Evolutionary conservation across 2,329 filamentous ascomycete species (phyloP).

Genomic region (Trichoderma oligosporum): DNA sequence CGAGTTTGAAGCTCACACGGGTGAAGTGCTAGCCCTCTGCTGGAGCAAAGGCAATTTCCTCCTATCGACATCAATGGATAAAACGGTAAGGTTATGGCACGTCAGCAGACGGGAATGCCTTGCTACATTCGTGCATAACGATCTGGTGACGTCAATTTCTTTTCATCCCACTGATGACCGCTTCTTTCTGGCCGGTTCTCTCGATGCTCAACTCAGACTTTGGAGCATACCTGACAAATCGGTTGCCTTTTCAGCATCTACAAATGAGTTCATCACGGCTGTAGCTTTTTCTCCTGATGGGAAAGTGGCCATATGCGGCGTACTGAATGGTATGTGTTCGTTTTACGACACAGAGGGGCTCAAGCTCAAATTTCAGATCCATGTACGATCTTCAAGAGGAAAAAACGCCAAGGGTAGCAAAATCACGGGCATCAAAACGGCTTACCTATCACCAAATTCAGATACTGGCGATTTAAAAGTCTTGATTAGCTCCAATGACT

Average conservation of each 20-base stretch:
- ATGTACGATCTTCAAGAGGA: conserved; percentile 87
- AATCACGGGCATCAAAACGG: conserved; percentile 87
- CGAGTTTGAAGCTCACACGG: conserved; percentile 79
- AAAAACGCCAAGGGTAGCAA: conserved; percentile 96
- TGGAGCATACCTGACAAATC: conserved; percentile 97
- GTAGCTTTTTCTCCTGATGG: conserved; percentile 93
- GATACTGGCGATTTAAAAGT: conserved; percentile 69
- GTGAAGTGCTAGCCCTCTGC: conserved; percentile 83
- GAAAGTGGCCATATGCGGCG: conserved; percentile 82
- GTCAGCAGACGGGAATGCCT: conserved; percentile 79
- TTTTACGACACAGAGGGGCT: conserved; percentile 93
- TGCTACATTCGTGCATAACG: conserved; percentile 89
- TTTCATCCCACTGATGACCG: conserved; percentile 95
- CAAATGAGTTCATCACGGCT: conserved; percentile 87
- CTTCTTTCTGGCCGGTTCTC: conserved; percentile 90
- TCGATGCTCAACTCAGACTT: conserved; percentile 81
- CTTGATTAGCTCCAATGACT: conserved; percentile 92
- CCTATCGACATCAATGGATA: conserved; percentile 95
- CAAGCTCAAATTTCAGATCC: conserved; percentile 78
- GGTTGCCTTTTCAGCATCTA: conserved; percentile 75
- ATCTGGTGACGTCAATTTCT: conserved; percentile 90
- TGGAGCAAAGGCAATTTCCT: conserved; percentile 99
- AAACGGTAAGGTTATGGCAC: conserved; percentile 94
- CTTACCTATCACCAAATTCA: conserved; percentile 47
- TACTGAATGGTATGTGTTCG: conserved; percentile 77